Base-by-base conservation (phyloP, 495 filamentous ascomycete genomes). In the Darksidea phi region DNA sequence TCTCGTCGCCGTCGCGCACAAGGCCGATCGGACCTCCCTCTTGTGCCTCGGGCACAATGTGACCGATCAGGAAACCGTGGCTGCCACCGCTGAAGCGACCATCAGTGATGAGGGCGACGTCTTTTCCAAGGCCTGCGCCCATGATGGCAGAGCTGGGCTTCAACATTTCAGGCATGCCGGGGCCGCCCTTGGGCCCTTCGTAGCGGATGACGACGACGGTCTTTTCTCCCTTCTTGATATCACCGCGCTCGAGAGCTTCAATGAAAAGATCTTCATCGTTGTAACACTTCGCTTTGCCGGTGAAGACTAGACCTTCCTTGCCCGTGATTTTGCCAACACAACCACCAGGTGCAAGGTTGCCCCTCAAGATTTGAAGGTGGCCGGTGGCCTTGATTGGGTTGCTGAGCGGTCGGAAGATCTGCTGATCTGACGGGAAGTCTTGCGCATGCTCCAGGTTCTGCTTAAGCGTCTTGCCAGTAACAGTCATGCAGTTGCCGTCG, bases 261-360 rank as follows among this genome's bases (percentile, higher is more conserved):
- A 78, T 73, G 68, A 78, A 78, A 58, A 72, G 73, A 53, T 78
- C 76, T 60, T 78, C 76, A 21, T 58, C 80, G 73, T 98, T 87
- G 76, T 90, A 98, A 67, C 89, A 89, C 61, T 86, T 87, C 34
- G 94, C 94, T 66, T 84, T 91, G 55, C 94, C 94, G 17, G 80
- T 87, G 77, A 98, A 98, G 8, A 78, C 74, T n/a, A 87, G 81
- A 20, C 94, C 94, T 73, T 98, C 94, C 76, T 98, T 98, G 60
- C 94, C 94, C 8, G 94, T 98, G 75, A 98, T 98, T 80, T 98
- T 98, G 61, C 93, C 94, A 13, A 98, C 94, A 63, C 84, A 88
- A 51, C 94, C 94, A 59, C 88, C 94, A 1, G 94, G 94, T 1
- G 94, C 90, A 25, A 98, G 82, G 6, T 86, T 87, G 34, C 94